Evolutionary conservation across 2,329 filamentous ascomycete genomes (phyloP).

Genomic region (Arachnomyces sp.): DNA sequence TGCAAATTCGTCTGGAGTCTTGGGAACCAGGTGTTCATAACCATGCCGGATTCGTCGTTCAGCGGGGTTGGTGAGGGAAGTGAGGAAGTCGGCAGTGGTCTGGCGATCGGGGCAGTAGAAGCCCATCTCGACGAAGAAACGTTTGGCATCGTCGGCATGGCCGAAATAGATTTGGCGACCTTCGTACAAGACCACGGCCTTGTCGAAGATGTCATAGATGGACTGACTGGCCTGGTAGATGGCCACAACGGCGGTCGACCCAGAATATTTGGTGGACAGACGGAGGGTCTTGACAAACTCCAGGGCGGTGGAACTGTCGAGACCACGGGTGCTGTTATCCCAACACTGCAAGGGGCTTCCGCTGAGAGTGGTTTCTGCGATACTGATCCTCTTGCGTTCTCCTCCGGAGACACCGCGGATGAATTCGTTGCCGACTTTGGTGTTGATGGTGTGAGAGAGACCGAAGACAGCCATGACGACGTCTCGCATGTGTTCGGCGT

Average conservation of each 20-base stretch:
- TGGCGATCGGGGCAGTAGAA: conserved; percentile 63
- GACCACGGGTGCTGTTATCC: conserved; percentile 42
- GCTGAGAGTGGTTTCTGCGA: conserved; percentile 46
- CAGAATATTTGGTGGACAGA: conserved; percentile 40
- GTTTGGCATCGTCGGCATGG: conserved; percentile 50
- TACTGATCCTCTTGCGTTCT: conserved; percentile 53
- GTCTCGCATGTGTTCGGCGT: conserved; percentile 37
- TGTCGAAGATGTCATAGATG: conserved; percentile 58
- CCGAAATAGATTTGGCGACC: conserved; percentile 74
- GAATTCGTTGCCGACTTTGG: conserved; percentile 45
- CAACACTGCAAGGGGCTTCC: conserved; percentile 39
- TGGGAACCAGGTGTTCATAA: conserved; percentile 56
- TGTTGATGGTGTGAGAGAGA: conserved; percentile 42
- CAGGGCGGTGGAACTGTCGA: conserved; percentile 49
- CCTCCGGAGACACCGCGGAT: conserved; percentile 55
- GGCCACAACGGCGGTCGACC: conserved; percentile 44
- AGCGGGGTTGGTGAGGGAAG: conserved; percentile 58
- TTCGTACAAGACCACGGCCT: conserved; percentile 65
- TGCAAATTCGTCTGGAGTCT: conserved; percentile 64
- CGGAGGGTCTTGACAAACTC: conserved; percentile 47
- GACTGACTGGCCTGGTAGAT: conserved; percentile 45
- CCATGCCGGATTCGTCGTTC: conserved; percentile 54
- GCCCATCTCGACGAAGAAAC: conserved; percentile 62
- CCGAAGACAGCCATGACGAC: conserved; percentile 40
- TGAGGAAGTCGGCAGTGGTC: conserved; percentile 65